phyloP scores from a whole-genome alignment of 176 grass and related monocot genomes.

The Tillandsia fasciculata region DNA sequence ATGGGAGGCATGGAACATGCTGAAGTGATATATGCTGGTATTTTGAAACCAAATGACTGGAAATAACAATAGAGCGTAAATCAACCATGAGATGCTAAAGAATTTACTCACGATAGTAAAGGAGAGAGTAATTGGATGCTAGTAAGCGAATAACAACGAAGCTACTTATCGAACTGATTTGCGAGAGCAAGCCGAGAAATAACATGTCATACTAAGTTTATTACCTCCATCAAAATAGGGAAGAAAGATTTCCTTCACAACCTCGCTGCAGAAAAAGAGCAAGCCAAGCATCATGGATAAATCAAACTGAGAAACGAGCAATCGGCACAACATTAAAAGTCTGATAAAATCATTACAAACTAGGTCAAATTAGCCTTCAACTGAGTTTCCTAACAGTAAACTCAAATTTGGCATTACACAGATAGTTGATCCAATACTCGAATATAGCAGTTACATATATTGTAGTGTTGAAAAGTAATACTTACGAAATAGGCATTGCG shows the following conservation, averaged over 20 bases:
- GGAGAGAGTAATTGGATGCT: neutral
- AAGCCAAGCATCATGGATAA: too few species aligned
- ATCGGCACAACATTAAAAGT: too few species aligned
- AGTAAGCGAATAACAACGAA: neutral
- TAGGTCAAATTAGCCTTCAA: neutral
- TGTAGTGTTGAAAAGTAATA: too few species aligned
- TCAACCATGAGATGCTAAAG: constrained; percentile 1
- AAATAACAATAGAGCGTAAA: constrained; percentile 4
- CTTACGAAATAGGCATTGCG: constrained; percentile 58
- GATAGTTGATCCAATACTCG: neutral
- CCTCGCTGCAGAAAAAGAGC: constrained; percentile 33
- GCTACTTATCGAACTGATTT: neutral
- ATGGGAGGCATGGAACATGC: constrained; percentile 97
- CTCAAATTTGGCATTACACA: neutral
- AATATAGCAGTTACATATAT: neutral
- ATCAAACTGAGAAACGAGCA: too few species aligned
- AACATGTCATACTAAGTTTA: neutral
- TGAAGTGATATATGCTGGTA: constrained; percentile 83
- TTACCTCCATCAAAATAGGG: constrained; percentile 76
- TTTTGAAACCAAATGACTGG: constrained; percentile 96
- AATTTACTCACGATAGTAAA: neutral
- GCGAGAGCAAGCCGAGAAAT: neutral
- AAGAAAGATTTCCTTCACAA: constrained; percentile 62
- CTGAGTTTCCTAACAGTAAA: neutral
- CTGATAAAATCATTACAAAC: neutral